These are phyloP conservation scores for Physcia stellaris DNA, from an alignment of 495 filamentous ascomycete species.

Conservation along the genomic window DNA sequence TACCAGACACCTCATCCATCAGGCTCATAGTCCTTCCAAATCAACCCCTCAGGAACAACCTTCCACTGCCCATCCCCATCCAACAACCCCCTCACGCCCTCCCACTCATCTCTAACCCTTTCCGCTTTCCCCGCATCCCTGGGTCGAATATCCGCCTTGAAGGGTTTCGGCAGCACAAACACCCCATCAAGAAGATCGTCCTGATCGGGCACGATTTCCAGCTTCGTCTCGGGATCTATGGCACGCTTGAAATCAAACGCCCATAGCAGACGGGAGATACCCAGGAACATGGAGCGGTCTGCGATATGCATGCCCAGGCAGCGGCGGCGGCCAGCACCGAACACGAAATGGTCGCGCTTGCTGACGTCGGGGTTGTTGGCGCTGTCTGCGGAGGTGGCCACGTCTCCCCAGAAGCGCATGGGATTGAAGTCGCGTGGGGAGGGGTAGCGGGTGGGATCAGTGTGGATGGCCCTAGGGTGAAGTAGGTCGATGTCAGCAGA, in stretches of 20 bases:
- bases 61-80: no score
- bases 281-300: constrained; percentile 21
- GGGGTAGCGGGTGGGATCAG: constrained; percentile 21
- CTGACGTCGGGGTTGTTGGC: constrained; percentile 39
- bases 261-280: constrained; percentile 19
- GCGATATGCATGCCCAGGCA: constrained; percentile 20
- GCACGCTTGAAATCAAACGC: constrained; percentile 21
- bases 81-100: constrained; percentile 18
- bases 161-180: constrained; percentile 36
- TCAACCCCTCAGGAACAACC: no score
- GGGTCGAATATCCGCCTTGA: constrained; percentile 30
- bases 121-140: constrained; percentile 20
- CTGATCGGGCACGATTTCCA: constrained; percentile 24
- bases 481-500: constrained; percentile 9
- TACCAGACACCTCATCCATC: no score
- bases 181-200: constrained; percentile 37
- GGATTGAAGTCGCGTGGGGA: constrained; percentile 24
- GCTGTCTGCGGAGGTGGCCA: constrained; percentile 36
- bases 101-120: constrained; percentile 22
- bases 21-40: no score
- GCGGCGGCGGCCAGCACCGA: constrained; percentile 22
- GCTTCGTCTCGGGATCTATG: constrained; percentile 5
- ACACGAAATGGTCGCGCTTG: constrained; percentile 29
- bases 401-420: constrained; percentile 25
- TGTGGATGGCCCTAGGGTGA: constrained; percentile 18